A percentile compares a stretch with the other conserved stretches of the same genome.
phyloP scores from a whole-genome alignment of 306 rosid genomes.

The Quercus wislizeni region DNA sequence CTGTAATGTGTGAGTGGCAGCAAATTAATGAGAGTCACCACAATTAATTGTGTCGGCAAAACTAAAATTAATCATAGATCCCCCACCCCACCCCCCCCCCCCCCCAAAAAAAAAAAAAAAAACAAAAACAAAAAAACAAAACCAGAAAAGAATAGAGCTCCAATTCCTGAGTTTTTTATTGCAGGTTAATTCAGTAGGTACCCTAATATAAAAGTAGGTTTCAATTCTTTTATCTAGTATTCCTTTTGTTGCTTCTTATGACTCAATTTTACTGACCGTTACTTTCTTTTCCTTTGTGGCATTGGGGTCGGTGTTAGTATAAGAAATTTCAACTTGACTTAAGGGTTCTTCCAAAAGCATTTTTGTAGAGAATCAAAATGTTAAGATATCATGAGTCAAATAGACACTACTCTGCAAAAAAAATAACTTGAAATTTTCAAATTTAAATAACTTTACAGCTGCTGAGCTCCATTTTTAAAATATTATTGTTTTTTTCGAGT shows the following conservation, averaged over 20 bases:
- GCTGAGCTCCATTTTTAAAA: not conserved
- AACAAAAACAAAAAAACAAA: no score
- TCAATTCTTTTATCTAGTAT: not conserved
- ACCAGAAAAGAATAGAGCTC: not conserved
- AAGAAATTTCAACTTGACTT: not conserved
- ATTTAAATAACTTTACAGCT: no score
- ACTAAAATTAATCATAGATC: no score
- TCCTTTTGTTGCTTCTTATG: not conserved
- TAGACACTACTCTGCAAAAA: not conserved
- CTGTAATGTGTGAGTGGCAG: no score
- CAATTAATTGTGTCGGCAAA: no score
- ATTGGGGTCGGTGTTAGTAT: not conserved
- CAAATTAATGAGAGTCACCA: no score
- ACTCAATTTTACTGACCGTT: not conserved
- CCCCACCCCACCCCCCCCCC: rapidly evolving
- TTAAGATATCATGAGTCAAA: not conserved
- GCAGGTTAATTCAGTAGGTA: not conserved
- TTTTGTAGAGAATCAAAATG: not conserved
- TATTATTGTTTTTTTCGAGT: not conserved
- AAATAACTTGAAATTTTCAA: no score
- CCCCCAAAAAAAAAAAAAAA: no score
- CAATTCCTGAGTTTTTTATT: not conserved
- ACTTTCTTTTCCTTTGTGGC: not conserved
- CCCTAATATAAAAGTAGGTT: not conserved
- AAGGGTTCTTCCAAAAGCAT: not conserved